Base-by-base conservation (phyloP, 2,329 filamentous ascomycete species). In the Lachnellula arida region DNA sequence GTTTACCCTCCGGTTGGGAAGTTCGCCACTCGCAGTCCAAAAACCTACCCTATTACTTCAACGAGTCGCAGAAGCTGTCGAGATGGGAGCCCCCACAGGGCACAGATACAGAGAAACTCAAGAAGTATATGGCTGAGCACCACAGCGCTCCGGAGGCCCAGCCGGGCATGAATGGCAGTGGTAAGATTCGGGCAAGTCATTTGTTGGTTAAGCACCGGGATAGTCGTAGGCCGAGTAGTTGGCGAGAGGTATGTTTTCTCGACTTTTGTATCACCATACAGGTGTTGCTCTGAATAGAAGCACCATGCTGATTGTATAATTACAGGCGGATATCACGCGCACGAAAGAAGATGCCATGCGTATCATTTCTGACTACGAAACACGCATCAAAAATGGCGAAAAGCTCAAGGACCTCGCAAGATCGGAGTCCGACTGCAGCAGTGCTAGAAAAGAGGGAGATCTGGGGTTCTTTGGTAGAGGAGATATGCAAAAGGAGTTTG, bases 1-100 rank as follows among this genome's bases (percentile, higher is more conserved):
- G 93, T 72, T 84, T 97, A 61, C 92, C 92, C 60, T 73, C 84
- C 49, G 85, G 86, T 73, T 97, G 93, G 92, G 94, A 97, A 77
- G 91, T 99, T 70, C 91, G 94, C 73, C 91, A 95, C 77, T 96
- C 91, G 74, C 96, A 97, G 79, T 96, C 91, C 74, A 97, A 97
- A 79, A 96, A 96, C 76, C 87, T 97, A 37, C 94, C 94, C 39
- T 99, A 99, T 80, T 99, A 97, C 79, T 97, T 97, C 87, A 95
- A 97, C 75, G 78, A 87, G 46, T 77, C 76, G 65, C 89, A 91
- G 61, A 93, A 92, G 73, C 85, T 91, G 71, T 97, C 94, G 61
- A 85, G 90, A 75, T 99, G 94, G 94, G 94, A 97, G 71, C 93
- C 94, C 3, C 94, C 94, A 8, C 73, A 82, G 46, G 89, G 87